Evolutionary conservation across 805 yeast genomes (phyloP).

Genomic region (Ogataea sp.): DNA sequence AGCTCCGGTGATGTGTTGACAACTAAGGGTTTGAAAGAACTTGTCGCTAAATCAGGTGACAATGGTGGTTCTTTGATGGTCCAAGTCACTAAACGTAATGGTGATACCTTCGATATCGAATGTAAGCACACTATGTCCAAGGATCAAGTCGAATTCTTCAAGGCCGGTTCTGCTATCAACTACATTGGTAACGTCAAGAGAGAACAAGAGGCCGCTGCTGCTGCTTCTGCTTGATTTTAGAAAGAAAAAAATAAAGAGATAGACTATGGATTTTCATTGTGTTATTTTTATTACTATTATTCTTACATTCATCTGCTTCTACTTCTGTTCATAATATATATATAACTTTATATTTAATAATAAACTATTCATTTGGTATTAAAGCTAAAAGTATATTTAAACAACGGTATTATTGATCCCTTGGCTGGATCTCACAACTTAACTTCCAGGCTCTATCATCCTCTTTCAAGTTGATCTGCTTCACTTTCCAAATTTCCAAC

Average conservation of each 20-base stretch:
- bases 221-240: not conserved
- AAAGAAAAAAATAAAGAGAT: no score
- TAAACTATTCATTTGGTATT: no score
- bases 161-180: conserved; percentile 96
- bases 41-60: conserved; percentile 75
- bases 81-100: conserved; percentile 67
- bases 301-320: no score
- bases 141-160: conserved; percentile 94
- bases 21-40: conserved; percentile 64
- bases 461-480: conserved; percentile 49
- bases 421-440: conserved; percentile 53
- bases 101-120: conserved; percentile 59
- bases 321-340: no score
- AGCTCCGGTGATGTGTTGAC: conserved; percentile 70
- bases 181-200: conserved; percentile 42
- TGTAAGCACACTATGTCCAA: conserved; percentile 94
- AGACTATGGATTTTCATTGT: no score
- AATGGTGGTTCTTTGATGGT: conserved; percentile 77
- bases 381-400: no score
- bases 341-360: no score
- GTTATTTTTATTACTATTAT: no score
- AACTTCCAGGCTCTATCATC: conserved; percentile 68
- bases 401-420: conserved; percentile 33
- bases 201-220: conserved; percentile 3
- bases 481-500: conserved; percentile 63